Evolutionary conservation across 768 basidiomycete species (phyloP).

Genomic region (Pleurotus pulmonarius): DNA sequence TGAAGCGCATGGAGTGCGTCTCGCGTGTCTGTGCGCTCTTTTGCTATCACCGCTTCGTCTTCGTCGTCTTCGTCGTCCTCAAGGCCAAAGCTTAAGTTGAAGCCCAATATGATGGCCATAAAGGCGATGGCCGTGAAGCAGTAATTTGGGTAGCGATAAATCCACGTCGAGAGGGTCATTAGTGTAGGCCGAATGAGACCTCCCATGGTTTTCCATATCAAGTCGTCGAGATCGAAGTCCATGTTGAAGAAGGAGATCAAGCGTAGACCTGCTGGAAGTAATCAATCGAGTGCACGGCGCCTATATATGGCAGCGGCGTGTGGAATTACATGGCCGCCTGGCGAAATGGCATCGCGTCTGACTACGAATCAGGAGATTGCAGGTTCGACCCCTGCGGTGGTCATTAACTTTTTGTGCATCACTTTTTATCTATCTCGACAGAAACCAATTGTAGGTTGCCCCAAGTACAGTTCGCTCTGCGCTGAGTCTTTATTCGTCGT

Average conservation of each 20-base stretch:
- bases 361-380: constrained; percentile 94
- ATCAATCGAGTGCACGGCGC: neutral
- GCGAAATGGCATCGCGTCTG: constrained; percentile 94
- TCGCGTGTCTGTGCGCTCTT: constrained; percentile 5
- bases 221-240: neutral
- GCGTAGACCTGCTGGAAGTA: neutral
- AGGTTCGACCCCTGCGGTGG: constrained; percentile 90
- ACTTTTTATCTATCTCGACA: neutral
- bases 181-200: too few species aligned
- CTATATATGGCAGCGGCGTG: neutral
- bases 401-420: constrained; percentile 30
- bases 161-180: neutral
- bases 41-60: neutral
- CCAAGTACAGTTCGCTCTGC: too few species aligned
- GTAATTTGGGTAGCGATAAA: neutral
- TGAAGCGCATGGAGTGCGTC: constrained; percentile 30
- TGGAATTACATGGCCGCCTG: constrained; percentile 55
- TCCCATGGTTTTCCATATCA: neutral
- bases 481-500: too few species aligned
- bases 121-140: neutral
- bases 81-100: neutral
- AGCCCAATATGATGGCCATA: neutral
- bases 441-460: neutral
- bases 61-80: constrained; percentile 12
- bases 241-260: neutral